A percentile compares a stretch with the other conserved stretches of the same genome.
These are phyloP conservation scores for Ophiostoma novo-ulmi DNA, from an alignment of 2,329 filamentous ascomycete genomes.

Conservation along the genomic window DNA sequence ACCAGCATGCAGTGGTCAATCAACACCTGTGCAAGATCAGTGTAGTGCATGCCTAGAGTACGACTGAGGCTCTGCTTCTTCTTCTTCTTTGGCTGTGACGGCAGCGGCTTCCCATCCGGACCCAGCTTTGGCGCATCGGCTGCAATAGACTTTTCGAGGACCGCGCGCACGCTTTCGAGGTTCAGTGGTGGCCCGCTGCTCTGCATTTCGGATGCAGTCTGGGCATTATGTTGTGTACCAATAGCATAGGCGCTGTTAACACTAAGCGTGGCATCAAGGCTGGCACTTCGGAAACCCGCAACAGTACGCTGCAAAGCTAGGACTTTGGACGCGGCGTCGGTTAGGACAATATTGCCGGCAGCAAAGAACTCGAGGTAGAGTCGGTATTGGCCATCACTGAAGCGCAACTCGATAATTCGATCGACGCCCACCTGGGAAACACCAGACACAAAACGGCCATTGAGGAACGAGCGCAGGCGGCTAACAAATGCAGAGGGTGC, in stretches of 20 bases:
- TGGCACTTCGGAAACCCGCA: constrained; percentile 27
- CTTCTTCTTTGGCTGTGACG: constrained; percentile 41
- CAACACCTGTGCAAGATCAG: constrained; percentile 80
- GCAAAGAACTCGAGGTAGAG: constrained; percentile 95
- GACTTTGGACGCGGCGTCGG: constrained; percentile 77
- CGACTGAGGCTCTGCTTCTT: constrained; percentile 72
- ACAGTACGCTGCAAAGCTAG: constrained; percentile 63
- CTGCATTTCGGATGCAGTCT: constrained; percentile 45
- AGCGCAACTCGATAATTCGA: constrained; percentile 83
- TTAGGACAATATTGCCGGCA: constrained; percentile 86
- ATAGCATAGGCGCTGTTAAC: constrained; percentile 41
- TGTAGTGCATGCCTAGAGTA: constrained; percentile 75
- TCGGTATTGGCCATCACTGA: constrained; percentile 84
- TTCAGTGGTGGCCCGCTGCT: constrained; percentile 76
- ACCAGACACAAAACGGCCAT: constrained; percentile 75
- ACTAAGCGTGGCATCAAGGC: constrained; percentile 27
- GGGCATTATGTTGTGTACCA: constrained; percentile 44
- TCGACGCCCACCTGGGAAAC: constrained; percentile 88
- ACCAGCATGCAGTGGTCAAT: constrained; percentile 75
- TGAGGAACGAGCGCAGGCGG: constrained; percentile 79
- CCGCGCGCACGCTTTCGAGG: constrained; percentile 63
- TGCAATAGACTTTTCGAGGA: constrained; percentile 57
- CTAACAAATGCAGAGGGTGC: constrained; percentile 81
- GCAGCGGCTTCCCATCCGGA: constrained; percentile 18
- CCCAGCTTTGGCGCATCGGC: constrained; percentile 37